Evolutionary conservation across 805 yeast species (phyloP).

Genomic region (Teunomyces cretensis): DNA sequence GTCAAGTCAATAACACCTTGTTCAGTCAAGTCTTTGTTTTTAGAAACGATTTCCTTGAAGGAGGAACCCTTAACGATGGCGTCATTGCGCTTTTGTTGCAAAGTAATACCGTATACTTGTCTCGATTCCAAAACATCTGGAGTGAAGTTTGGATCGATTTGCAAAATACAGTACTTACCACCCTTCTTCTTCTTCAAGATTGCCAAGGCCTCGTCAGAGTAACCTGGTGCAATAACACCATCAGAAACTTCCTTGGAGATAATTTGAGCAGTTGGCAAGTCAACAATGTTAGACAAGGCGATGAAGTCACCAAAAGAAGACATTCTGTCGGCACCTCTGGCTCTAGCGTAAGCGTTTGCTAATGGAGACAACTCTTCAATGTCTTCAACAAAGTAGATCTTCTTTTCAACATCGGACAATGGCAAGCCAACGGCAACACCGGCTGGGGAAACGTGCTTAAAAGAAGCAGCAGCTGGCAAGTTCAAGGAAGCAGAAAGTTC

Average conservation of each 20-base stretch:
- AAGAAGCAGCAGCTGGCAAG: constrained; percentile 98
- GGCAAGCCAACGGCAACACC: constrained; percentile 98
- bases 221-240: constrained; percentile 99
- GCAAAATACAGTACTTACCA: constrained; percentile 95
- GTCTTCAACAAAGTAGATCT: constrained; percentile 91
- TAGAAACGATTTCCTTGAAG: constrained; percentile 87
- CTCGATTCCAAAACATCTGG: constrained; percentile 85
- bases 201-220: constrained; percentile 86
- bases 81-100: constrained; percentile 97
- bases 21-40: constrained; percentile 82
- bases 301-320: constrained; percentile 98
- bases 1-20: constrained; percentile 92
- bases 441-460: constrained; percentile 98
- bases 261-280: constrained; percentile 92
- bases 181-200: constrained; percentile 89
- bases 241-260: constrained; percentile 97
- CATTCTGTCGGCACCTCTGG: constrained; percentile 99
- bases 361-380: constrained; percentile 94
- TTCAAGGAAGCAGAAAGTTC: constrained; percentile 92
- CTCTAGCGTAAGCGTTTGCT: constrained; percentile 98
- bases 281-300: constrained; percentile 95
- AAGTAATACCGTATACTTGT: constrained; percentile 92
- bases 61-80: constrained; percentile 89
- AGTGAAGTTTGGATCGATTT: constrained; percentile 90
- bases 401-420: constrained; percentile 84